phyloP scores from a whole-genome alignment of 345 rosid genomes.

The Excoecaria cochinchinensis region DNA sequence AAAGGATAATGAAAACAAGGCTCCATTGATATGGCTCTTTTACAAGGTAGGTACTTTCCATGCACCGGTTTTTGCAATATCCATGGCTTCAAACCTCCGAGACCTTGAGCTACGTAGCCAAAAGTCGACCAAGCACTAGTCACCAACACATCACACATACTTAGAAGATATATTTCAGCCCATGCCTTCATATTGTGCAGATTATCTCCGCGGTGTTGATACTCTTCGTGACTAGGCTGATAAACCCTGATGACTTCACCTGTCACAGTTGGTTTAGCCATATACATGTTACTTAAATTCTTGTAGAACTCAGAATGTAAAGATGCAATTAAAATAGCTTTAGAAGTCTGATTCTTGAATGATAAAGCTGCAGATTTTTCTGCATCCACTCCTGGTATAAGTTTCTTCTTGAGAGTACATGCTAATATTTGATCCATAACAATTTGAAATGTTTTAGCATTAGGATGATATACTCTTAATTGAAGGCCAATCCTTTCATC shows the following conservation, averaged over 20 bases:
- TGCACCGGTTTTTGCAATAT: conserved; percentile 3
- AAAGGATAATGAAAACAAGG: conserved; percentile 15
- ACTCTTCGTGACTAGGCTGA: conserved; percentile 24
- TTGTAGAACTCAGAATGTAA: conserved; percentile 12
- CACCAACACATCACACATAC: conserved; percentile 19
- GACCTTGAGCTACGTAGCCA: conserved; percentile 22
- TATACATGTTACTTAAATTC: conserved; percentile 9
- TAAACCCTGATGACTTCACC: conserved; percentile 14
- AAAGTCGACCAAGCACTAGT: conserved; percentile 22
- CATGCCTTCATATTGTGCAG: conserved; percentile 23
- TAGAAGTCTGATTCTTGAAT: conserved; percentile 3
- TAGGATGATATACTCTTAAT: conserved; percentile 18
- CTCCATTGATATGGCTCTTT: conserved; percentile 12
- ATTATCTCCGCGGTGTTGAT: conserved; percentile 13
- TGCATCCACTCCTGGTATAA: conserved; percentile 14
- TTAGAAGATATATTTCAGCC: conserved; percentile 20
- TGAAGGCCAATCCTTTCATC: conserved; percentile 27
- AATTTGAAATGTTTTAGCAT: background rate
- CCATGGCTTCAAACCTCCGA: conserved; percentile 24
- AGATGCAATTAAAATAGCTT: conserved; percentile 12
- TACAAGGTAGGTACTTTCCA: conserved; percentile 3
- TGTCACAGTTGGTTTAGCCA: background rate
- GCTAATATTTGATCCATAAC: conserved; percentile 16
- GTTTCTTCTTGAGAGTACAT: conserved; percentile 16
- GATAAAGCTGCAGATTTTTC: background rate